Evolutionary conservation across 225 moss, liverwort and hornwort genomes (phyloP), one percentile per base, ranked within the genome.

Genomic region (Straminergon stramineum): DNA sequence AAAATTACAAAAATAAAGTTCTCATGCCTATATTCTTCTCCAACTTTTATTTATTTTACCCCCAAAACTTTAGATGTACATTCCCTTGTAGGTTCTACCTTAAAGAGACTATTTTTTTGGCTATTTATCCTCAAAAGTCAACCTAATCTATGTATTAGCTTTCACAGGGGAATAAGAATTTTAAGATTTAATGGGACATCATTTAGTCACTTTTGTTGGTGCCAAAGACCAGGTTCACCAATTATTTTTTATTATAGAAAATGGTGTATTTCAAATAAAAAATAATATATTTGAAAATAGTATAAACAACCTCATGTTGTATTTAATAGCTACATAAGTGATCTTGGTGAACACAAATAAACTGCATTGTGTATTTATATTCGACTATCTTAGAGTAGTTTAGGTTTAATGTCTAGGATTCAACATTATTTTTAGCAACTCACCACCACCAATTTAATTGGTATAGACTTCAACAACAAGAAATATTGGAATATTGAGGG

Each of bases 11-110:
- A 45, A 74, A 74, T 17, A 10, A 45, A 74, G 6, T 45, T 41
- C 2, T 8, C 1, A 41, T 71, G 5, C 4, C 1, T 41, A 41
- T 0, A 43, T 27, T 73, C 10, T 41, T 71, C 2, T 45, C 10
- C 3, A 17, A 0, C 2, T 43, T 41, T 27, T 43, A 73, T 27
- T 73, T 73, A 17, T 15, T 74, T 45, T 74, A 3, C 2, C 17
- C 10, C 4, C 28, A 43, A 48, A 75, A 5, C 0, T 31, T 10
- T 18, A 17, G 11, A 48, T 48, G 4, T 48, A 48, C 15, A 30
- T 30, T 6, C 6, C 0, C 6, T 0, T 75, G 15, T 3, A 14
- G 1, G 39, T 74, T 10, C 3, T 45, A 30, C 9, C 9, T 27
- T 43, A 2, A 45, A 48, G 4, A 1, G 0, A 6, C 7, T 75